Evolutionary conservation across 2,329 filamentous ascomycete genomes (phyloP), one percentile per base, ranked within the genome.

Genomic region (Neopestalotiopsis sp.): DNA sequence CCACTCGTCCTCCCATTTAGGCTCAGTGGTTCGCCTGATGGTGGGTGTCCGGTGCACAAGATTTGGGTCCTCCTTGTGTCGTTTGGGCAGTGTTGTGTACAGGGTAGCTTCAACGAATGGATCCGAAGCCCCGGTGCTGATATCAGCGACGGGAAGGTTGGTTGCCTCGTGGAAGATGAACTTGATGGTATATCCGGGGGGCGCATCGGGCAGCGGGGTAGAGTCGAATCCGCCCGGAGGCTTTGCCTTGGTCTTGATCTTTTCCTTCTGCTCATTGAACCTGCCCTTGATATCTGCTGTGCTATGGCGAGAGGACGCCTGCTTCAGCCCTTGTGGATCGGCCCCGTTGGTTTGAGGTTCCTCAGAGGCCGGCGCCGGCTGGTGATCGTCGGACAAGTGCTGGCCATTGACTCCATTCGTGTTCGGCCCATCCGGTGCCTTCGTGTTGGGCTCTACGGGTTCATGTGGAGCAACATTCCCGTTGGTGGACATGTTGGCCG

Each of bases 1-100:
- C 95, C 95, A 98, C 70, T 94, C 88, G 49, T 91, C 89, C 62
- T 97, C 87, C 95, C 95, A 98, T 62, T 84, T 85, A 0, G 95
- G 95, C 74, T 95, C 88, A 1, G 89, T 91, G 56, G 87, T 91
- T 72, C 87, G 88, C 68, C 92, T 89, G 42, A 95, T 81, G 0
- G 95, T 98, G 0, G 86, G 89, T 0, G 94, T 97, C 60, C 95
- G 90, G 77, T 93, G 88, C 28, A 84, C 85, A 40, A 97, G 82
- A 28, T 89, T 86, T 0, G 94, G 92, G 76, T 98, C 94, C 77
- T 97, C 93, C 79, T 95, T 95, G 81, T 97, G 94, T 45, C 94
- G 85, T 73, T 88, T 90, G 0, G 90, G 90, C n/a, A 94, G 82
- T 20, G 86, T 83, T 1, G 92, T 91, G 42, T 86, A 90, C 69